Evolutionary conservation across 805 yeast genomes (phyloP), one percentile per base, ranked within the genome.

Genomic region (Pachysolen tannophilus): DNA sequence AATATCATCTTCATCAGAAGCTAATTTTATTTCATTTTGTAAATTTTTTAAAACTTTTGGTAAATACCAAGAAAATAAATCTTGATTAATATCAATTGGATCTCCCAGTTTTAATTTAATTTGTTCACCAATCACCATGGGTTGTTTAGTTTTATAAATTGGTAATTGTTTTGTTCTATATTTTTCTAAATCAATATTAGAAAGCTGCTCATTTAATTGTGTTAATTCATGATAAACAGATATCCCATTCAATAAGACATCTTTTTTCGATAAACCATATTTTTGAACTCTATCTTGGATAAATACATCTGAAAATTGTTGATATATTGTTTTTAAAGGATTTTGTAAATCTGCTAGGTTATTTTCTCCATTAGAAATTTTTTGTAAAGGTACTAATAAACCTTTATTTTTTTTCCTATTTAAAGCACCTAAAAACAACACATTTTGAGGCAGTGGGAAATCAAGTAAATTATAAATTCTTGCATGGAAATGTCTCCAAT

Each of bases 311-410:
- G 37, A 15, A 18, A 37, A 26, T 9, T 17, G 25, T 11, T 29
- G 20, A 24, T 37, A 37, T n/a, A 32, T 28, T 9, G 26, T 15
- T 7, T 23, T 20, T 26, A 36, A 36, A 10, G 21, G 20, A 4
- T 3, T 17, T 7, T 36, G 30, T 18, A 36, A 32, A 21, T 20
- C 25, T n/a, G 33, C 30, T 24, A 36, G 32, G 14, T 36, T 36
- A 26, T 36, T 36, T 28, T 33, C 33, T 10, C 34, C 36, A 28
- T 29, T 32, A 2, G 37, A 32, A 19, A 33, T 37, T 29, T 33
- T 32, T 26, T 32, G 28, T 30, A 37, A 33, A 5, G 40, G 40
- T 2, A 37, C 37, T 16, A 37, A 13, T 26, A 37, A 21, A 2
- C 37, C 32, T 20, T 20, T 28, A n/a, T 23, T 24, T 8, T 23